Base-by-base conservation (phyloP, 208 protist species). In the Acanthamoeba quina region DNA sequence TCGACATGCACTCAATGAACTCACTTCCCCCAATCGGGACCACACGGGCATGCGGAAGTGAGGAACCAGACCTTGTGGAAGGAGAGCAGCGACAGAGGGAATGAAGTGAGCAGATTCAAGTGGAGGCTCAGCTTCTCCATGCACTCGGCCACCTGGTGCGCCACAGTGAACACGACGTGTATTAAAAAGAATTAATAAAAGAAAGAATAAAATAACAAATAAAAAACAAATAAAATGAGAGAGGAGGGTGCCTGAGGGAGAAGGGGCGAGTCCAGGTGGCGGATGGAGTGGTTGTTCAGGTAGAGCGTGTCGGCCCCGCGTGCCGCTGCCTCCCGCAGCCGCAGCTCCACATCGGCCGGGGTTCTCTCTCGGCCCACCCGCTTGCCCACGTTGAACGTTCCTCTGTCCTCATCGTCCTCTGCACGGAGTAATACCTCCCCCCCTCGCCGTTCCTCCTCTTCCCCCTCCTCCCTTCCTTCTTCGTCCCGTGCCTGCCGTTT, bases 81-180 rank as follows among this genome's bases (percentile, higher is more conserved):
- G 76, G 44, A 83, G 19, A 83, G 44, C 10, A 83, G 76, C 1
- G 17, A 58, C 54, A 21, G 54, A 21, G 76, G 76, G 47, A 83
- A 83, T 6, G 37, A n/a, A 83, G 76, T 24, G n/a, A 83, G 76
- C 76, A 83, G 21, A 24, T 83, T 83, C 10, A 83, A 31, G 47
- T 56, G 52, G 47, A 83, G 76, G 44, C 56, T 11, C 34, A 83
- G 76, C 44, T 10, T 10, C 2, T n/a, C 24, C 34, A 83, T 7
- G 13, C 44, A 7, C 76, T 60, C 76, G 10, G 41, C 34, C 13
- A 83, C 76, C 76, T 83, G 54, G 54, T 58, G 54, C 21, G 54
- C 19, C 1, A 41, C 37, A 41, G 37, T 41, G 37, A 41, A 41
- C 37, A 37, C 34, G 34, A 37, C 34, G 2, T 37, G 34, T 2